Percentiles rank a stretch among this genome's conserved stretches.
Conservation (phyloP, 345 rosid species). For the Orychophragmus violaceus region DNA sequence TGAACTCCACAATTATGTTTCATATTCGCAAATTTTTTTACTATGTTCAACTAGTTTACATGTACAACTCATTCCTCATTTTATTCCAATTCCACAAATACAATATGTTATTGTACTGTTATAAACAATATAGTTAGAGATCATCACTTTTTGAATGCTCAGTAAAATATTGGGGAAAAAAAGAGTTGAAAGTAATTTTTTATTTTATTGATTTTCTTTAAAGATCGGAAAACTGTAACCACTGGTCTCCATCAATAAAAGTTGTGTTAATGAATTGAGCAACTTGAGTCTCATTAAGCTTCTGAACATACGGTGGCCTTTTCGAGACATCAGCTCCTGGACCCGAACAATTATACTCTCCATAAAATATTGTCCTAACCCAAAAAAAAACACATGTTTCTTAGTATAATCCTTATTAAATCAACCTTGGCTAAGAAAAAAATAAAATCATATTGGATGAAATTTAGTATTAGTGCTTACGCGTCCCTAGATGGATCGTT, state of each 20-base stretch:
- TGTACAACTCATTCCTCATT: neutral
- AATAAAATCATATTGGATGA: neutral
- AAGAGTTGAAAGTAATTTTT: too few species aligned
- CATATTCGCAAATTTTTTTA: neutral
- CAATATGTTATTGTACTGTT: neutral
- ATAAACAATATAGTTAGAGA: neutral
- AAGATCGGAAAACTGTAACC: slow-evolving; percentile 44
- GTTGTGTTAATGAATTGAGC: slow-evolving; percentile 44
- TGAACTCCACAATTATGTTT: neutral
- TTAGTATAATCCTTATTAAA: neutral
- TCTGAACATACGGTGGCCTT: slow-evolving; percentile 60
- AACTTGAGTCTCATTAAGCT: slow-evolving; percentile 60
- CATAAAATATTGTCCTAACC: slow-evolving; percentile 63
- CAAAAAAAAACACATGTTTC: neutral
- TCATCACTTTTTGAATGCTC: neutral
- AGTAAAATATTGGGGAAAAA: too few species aligned
- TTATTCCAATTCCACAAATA: neutral
- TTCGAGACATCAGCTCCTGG: slow-evolving; percentile 50
- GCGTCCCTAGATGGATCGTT: slow-evolving; percentile 72
- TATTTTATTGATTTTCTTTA: neutral
- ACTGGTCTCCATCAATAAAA: slow-evolving; percentile 70
- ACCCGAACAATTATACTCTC: slow-evolving; percentile 73
- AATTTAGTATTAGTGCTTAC: slow-evolving; percentile 27
- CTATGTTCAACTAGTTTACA: neutral
- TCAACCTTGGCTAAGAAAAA: neutral